Conservation (phyloP, 2,329 filamentous ascomycete genomes). For the Exophiala phaeomuriformis region DNA sequence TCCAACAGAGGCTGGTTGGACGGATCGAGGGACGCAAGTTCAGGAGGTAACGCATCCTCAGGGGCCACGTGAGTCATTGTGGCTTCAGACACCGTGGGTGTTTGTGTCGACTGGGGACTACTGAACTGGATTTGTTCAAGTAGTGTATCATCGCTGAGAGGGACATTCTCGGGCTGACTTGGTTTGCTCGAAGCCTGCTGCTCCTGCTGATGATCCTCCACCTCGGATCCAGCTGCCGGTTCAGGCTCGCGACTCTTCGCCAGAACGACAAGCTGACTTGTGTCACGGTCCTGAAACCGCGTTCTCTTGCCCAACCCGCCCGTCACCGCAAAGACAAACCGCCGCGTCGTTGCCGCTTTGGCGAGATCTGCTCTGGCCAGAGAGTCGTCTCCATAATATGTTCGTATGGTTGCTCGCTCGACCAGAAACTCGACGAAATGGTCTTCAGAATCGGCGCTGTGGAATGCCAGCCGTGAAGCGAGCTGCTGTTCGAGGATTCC, state of each 20-base stretch:
- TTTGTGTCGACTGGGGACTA: slow-evolving; percentile 29
- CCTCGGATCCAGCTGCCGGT: slow-evolving; percentile 2
- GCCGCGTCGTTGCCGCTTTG: slow-evolving; percentile 57
- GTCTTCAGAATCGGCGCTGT: slow-evolving; percentile 27
- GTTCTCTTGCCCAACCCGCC: slow-evolving; percentile 68
- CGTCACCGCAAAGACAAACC: slow-evolving; percentile 73
- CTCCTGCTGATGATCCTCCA: too few species aligned
- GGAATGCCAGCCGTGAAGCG: slow-evolving; percentile 29
- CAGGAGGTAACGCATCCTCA: slow-evolving; percentile 49
- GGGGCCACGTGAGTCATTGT: slow-evolving; percentile 30
- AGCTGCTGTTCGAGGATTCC: slow-evolving; percentile 41
- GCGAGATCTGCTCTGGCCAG: slow-evolving; percentile 66
- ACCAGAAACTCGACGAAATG: slow-evolving; percentile 56
- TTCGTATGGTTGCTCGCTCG: slow-evolving; percentile 75
- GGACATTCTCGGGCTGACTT: slow-evolving; percentile 58
- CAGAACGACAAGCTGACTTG: slow-evolving; percentile 83
- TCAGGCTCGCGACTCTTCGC: slow-evolving; percentile 58
- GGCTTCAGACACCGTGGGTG: slow-evolving; percentile 22
- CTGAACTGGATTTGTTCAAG: slow-evolving; percentile 80
- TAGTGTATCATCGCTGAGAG: slow-evolving; percentile 86
- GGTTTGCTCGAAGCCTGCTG: slow-evolving; percentile 19
- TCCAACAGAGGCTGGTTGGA: slow-evolving; percentile 74
- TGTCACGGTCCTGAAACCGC: slow-evolving; percentile 39
- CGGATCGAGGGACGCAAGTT: slow-evolving; percentile 61
- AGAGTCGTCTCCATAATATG: slow-evolving; percentile 72